Evolutionary conservation across 2,329 filamentous ascomycete species (phyloP), one percentile per base, ranked within the genome.

Genomic region (Hirsutella thompsonii): DNA sequence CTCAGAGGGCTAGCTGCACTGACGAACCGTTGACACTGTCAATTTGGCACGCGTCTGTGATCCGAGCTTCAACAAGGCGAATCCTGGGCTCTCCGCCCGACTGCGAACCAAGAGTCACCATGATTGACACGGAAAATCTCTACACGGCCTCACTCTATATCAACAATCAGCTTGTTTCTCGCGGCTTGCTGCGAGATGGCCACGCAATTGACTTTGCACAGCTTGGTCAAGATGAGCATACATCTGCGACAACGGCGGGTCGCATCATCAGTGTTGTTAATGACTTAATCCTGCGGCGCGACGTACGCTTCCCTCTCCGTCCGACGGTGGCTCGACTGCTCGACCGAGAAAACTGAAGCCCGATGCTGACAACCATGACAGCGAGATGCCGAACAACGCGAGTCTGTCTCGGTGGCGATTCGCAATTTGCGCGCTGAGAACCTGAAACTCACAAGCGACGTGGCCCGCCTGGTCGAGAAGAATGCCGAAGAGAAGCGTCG

Each of bases 231-330:
- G 71, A 72, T 16, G 76, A 74, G 16, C 69, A 76, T 30, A 72
- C 69, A 34, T 56, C 59, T 20, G 46, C 54, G 2, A 75, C 73
- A 39, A 84, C 83, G 16, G 90, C 92, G 79, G 82, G 83, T 18
- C 77, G 79, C 49, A 81, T 96, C 52, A 94, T 98, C 64, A 84
- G 90, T 56, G 73, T 98, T 20, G 79, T 98, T 38, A 94, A 98
- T 61, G 92, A 98, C 57, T 64, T 98, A 51, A 86, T 98, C 44
- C 60, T 95, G 45, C 77, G 89, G 49, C 78, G 89, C 68, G 92
- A 98, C 59, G 87, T 94, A 68, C 36, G 59, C 23, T 11, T 26
- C 23, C 11, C 23, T 11, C 23, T 6, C 23, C 23, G 11, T 26
- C 23, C n/a, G 46, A 2, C 19, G 8, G 33, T 21, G 30, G 18